Conservation (phyloP, 2,329 filamentous ascomycete genomes). For the Alternaria ethzedia region DNA sequence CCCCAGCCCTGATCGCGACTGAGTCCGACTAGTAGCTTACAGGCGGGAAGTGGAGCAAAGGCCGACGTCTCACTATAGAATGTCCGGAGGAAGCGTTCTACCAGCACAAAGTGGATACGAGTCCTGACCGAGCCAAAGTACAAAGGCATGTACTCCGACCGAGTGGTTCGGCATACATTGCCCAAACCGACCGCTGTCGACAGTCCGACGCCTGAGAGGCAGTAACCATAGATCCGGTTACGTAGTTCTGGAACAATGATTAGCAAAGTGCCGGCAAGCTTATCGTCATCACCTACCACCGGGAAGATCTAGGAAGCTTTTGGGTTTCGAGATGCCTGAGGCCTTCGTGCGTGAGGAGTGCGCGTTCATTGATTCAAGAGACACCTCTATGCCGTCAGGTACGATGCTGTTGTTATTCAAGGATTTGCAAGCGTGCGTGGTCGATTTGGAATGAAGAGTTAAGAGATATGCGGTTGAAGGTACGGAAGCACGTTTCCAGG, state of each 20-base stretch:
- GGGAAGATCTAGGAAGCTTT: background rate
- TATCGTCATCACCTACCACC: background rate
- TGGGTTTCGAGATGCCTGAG: background rate
- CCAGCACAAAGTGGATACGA: background rate
- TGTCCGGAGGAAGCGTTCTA: background rate
- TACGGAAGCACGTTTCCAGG: background rate
- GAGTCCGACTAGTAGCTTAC: background rate
- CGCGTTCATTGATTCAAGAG: background rate
- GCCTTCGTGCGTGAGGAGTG: background rate
- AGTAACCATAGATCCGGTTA: background rate
- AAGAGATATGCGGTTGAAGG: background rate
- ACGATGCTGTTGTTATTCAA: background rate
- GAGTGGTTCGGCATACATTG: background rate
- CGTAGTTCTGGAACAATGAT: background rate
- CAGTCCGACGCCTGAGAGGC: background rate
- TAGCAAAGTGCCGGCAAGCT: background rate
- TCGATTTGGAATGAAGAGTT: background rate
- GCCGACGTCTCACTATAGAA: background rate
- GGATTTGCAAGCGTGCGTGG: background rate
- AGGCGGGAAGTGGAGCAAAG: background rate
- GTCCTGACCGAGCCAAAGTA: background rate
- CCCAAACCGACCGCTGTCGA: background rate
- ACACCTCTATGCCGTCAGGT: background rate
- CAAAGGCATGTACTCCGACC: background rate
- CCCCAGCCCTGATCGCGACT: background rate